Conservation (phyloP, 106 monocot genomes). For the Acorus calamus region DNA sequence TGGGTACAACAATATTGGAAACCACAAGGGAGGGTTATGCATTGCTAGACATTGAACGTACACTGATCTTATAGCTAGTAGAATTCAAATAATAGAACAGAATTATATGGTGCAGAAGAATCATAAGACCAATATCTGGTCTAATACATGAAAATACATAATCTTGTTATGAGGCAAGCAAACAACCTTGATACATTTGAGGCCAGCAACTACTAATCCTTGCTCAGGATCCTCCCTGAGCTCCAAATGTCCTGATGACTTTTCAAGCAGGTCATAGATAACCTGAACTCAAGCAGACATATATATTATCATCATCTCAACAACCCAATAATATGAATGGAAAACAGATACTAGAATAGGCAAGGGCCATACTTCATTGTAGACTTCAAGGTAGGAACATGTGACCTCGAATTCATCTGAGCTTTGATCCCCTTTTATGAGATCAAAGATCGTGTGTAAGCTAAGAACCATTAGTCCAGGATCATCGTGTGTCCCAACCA, state of each 20-base stretch:
- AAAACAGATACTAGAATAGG: not conserved
- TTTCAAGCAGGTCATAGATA: constrained; percentile 98
- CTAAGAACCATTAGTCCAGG: constrained; percentile 99
- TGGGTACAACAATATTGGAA: too few species aligned
- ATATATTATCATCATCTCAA: not conserved
- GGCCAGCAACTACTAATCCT: constrained; percentile 89
- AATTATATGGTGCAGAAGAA: too few species aligned
- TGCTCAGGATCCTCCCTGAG: constrained; percentile 92
- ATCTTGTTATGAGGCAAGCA: not conserved
- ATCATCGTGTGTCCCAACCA: constrained; percentile 89
- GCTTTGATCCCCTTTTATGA: constrained; percentile 67
- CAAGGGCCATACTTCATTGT: constrained; percentile 63
- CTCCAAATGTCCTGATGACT: constrained; percentile 88
- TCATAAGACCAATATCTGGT: too few species aligned
- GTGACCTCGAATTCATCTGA: constrained; percentile 86
- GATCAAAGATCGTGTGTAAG: constrained; percentile 91
- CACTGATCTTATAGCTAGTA: too few species aligned
- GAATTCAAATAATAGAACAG: too few species aligned
- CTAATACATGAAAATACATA: not conserved
- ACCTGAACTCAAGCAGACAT: constrained; percentile 40
- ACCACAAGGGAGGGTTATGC: too few species aligned
- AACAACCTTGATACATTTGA: constrained; percentile 85
- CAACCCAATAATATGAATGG: not conserved
- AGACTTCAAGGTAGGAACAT: constrained; percentile 98
- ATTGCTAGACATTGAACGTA: too few species aligned